Base-by-base conservation (phyloP, 495 filamentous ascomycete genomes). In the Neurospora tetraspora region DNA sequence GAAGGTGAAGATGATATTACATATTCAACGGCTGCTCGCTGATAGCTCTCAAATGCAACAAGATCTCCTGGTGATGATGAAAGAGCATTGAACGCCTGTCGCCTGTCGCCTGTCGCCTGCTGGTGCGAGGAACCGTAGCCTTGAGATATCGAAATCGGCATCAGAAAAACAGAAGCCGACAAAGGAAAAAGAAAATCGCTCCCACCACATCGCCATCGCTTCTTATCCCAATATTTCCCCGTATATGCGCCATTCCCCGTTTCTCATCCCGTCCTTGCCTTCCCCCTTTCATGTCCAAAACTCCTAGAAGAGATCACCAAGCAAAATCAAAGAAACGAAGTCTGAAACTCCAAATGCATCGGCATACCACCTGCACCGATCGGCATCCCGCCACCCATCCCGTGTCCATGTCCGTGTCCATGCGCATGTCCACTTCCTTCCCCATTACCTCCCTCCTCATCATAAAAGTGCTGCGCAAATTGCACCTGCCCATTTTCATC, bases 321-420 rank as follows among this genome's bases (percentile, higher is more conserved):
- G 11, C 23, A 18, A 27, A 6, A 65, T 65, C 53, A 31, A 65
- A 74, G 59, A 45, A 73, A 73, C 39, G 77, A 79, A 27, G 77
- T 79, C 77, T 79, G 72, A 37, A 79, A 79, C 70, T 77, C 75
- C 71, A 79, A 68, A 70, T 71, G 74, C 74, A 71, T 74, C 16
- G 42, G 53, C 69, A 59, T 69, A 43, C 73, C 69, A 71, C 73
- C 68, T 36, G 73, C 36, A 12, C 39, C 70, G 12, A 74, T 27
- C 73, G 73, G 71, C 42, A 68, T 69, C 37, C 47, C 39, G 70
- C 38, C 39, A 43, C 38, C 39, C 34, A 2, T 37, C 42, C 37
- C 47, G n/a, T 45, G 38, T 43, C 53, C 71, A 6, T 36, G 34
- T 43, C 23, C 65, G 42, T 39, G 45, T 37, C 53, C 38, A 53